phyloP scores from a whole-genome alignment of 768 basidiomycete species.

The Paxillus involutus region DNA sequence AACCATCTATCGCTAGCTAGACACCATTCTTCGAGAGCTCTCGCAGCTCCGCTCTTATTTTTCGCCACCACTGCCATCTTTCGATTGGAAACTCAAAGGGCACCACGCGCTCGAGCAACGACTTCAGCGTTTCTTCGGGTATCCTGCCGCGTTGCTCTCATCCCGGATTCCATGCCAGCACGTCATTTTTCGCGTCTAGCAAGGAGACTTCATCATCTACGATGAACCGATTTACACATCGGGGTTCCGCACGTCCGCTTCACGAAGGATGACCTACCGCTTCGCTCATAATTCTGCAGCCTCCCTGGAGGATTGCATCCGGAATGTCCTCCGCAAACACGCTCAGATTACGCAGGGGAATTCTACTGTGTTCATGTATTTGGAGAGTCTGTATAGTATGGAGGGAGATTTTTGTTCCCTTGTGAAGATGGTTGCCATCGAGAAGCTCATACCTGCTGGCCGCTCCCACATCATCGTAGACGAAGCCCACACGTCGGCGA shows the following conservation, averaged over 20 bases:
- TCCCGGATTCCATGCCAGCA: slow-evolving; percentile 55
- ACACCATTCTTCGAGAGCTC: slow-evolving; percentile 29
- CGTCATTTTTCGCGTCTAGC: slow-evolving; percentile 43
- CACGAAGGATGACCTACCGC: slow-evolving; percentile 16
- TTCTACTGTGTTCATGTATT: too few species aligned
- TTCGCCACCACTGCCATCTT: slow-evolving; percentile 53
- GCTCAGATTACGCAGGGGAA: slow-evolving; percentile 15
- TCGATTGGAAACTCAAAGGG: slow-evolving; percentile 37
- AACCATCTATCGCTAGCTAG: slow-evolving; percentile 49
- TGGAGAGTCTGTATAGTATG: slow-evolving; percentile 63
- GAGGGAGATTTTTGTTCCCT: slow-evolving; percentile 57
- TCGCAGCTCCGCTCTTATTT: slow-evolving; percentile 29
- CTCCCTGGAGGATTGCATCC: slow-evolving; percentile 31
- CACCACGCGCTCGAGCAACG: slow-evolving; percentile 11
- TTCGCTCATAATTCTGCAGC: slow-evolving; percentile 49
- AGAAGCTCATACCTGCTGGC: slow-evolving; percentile 35
- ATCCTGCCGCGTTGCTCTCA: slow-evolving; percentile 45
- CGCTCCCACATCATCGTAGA: slow-evolving; percentile 50
- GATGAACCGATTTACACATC: slow-evolving; percentile 56
- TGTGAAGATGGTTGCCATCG: slow-evolving; percentile 38
- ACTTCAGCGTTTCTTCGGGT: slow-evolving; percentile 15
- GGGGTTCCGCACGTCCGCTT: slow-evolving; percentile 43
- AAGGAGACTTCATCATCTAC: slow-evolving; percentile 47
- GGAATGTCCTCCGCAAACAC: slow-evolving; percentile 22
- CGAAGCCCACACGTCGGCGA: slow-evolving; percentile 57